phyloP scores from a whole-genome alignment of 2,329 filamentous ascomycete genomes.

The Apiospora malaysiana region DNA sequence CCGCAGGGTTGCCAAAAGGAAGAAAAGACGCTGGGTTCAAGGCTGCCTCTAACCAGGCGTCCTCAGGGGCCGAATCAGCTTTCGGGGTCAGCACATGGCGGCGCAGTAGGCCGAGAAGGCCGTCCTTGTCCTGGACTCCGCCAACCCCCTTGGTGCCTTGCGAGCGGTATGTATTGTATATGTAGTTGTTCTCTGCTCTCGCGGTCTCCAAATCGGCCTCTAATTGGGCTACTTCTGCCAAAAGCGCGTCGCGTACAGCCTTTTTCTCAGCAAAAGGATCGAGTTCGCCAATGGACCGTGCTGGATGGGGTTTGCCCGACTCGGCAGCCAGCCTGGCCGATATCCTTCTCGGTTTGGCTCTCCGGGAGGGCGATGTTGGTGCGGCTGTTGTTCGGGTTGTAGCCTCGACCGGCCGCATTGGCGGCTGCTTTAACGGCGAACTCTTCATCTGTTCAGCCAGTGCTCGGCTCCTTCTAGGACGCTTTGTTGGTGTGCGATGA shows the following conservation, averaged over 20 bases:
- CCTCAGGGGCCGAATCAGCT: constrained; percentile 33
- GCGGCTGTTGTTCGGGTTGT: not conserved
- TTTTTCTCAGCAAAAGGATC: constrained; percentile 57
- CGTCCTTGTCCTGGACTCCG: constrained; percentile 41
- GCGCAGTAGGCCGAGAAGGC: constrained; percentile 48
- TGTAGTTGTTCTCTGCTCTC: constrained; percentile 62
- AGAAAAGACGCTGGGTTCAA: constrained; percentile 58
- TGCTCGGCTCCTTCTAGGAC: constrained; percentile 49
- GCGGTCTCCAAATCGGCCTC: constrained; percentile 64
- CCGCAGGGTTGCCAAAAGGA: constrained; percentile 51
- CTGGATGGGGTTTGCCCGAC: constrained; percentile 38
- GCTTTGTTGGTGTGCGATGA: constrained; percentile 62
- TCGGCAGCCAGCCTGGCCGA: not conserved
- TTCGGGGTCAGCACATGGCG: constrained; percentile 49
- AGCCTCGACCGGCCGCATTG: constrained; percentile 37
- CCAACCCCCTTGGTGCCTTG: constrained; percentile 38
- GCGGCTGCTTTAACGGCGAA: constrained; percentile 56
- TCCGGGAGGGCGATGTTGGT: constrained; percentile 26
- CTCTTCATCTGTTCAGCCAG: constrained; percentile 47
- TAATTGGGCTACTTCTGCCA: constrained; percentile 60
- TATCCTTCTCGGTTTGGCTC: not conserved
- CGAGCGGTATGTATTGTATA: constrained; percentile 50
- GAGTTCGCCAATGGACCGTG: constrained; percentile 47
- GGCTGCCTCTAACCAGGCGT: constrained; percentile 54
- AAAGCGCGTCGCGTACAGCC: constrained; percentile 57